Percentiles rank a stretch among this genome's conserved stretches.
phyloP scores from a whole-genome alignment of 2,329 filamentous ascomycete genomes.

The Clonostachys sp. region DNA sequence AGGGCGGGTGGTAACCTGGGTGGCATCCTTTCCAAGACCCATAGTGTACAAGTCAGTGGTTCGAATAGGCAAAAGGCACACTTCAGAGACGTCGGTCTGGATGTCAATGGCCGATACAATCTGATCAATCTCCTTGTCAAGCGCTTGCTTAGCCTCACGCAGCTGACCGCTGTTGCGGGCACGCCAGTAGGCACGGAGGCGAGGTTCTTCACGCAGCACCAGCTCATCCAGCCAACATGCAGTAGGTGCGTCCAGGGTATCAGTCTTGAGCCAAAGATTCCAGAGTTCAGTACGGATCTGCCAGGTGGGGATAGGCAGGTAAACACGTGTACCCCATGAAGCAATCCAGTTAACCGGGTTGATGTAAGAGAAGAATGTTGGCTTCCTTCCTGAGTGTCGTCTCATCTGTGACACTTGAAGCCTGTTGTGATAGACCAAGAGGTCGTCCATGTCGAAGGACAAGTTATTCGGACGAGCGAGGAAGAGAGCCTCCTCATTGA shows the following conservation, averaged over 20 bases:
- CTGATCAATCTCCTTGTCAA: conserved; percentile 27
- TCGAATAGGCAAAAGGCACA: conserved; percentile 30
- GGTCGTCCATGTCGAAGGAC: conserved; percentile 24
- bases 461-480: conserved; percentile 17
- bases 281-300: conserved; percentile 42
- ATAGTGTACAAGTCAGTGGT: conserved; percentile 32
- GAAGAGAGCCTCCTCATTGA: conserved; percentile 19
- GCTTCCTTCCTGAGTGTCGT: conserved; percentile 8
- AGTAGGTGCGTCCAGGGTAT: conserved; percentile 39
- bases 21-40: conserved; percentile 34
- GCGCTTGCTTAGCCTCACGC: conserved; percentile 31
- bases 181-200: conserved; percentile 38
- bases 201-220: conserved; percentile 37
- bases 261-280: conserved; percentile 41
- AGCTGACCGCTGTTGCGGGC: conserved; percentile 35
- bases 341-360: conserved; percentile 15
- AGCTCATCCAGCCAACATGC: conserved; percentile 45
- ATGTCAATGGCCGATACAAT: conserved; percentile 30
- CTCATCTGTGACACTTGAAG: conserved; percentile 16
- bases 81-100: conserved; percentile 27
- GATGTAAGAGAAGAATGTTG: conserved; percentile 12
- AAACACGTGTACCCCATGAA: conserved; percentile 17
- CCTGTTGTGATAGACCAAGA: conserved; percentile 23
- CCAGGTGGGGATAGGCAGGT: conserved; percentile 34
- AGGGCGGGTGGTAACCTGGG: conserved; percentile 28